phyloP scores from a whole-genome alignment of 768 basidiomycete genomes.

The Lentinula detonsa region DNA sequence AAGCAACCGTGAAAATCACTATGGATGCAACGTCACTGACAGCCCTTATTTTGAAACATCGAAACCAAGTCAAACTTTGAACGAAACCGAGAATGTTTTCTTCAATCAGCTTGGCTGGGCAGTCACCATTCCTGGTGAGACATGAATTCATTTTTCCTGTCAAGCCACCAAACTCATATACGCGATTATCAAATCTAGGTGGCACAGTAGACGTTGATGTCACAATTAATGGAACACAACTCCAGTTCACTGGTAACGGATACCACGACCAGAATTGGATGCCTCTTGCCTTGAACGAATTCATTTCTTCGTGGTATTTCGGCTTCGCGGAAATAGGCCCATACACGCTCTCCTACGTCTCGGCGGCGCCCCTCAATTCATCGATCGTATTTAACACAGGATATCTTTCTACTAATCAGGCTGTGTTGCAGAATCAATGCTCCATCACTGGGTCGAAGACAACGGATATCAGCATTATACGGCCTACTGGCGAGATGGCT shows the following conservation, averaged over 20 bases:
- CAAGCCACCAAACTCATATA: neutral
- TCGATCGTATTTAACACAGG: constrained; percentile 15
- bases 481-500: constrained; percentile 11
- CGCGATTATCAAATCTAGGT: constrained; percentile 1
- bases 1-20: constrained; percentile 12
- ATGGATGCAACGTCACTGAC: constrained; percentile 16
- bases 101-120: constrained; percentile 19
- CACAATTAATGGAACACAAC: constrained; percentile 11
- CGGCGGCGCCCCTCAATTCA: constrained; percentile 10
- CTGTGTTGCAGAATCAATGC: constrained; percentile 20
- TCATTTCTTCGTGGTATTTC: constrained; percentile 17
- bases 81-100: constrained; percentile 12
- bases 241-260: constrained; percentile 15
- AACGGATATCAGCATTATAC: constrained; percentile 11
- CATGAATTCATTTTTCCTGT: neutral
- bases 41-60: constrained; percentile 13
- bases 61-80: constrained; percentile 7
- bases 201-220: constrained; percentile 13
- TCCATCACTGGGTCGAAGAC: constrained; percentile 11
- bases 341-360: constrained; percentile 15
- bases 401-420: constrained; percentile 14
- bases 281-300: constrained; percentile 13
- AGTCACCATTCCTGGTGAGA: constrained; percentile 13
- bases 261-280: constrained; percentile 20
- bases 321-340: constrained; percentile 15